These are phyloP conservation scores for Polytrichum formosum DNA, from an alignment of 225 moss, liverwort and hornwort genomes.

Conservation along the genomic window DNA sequence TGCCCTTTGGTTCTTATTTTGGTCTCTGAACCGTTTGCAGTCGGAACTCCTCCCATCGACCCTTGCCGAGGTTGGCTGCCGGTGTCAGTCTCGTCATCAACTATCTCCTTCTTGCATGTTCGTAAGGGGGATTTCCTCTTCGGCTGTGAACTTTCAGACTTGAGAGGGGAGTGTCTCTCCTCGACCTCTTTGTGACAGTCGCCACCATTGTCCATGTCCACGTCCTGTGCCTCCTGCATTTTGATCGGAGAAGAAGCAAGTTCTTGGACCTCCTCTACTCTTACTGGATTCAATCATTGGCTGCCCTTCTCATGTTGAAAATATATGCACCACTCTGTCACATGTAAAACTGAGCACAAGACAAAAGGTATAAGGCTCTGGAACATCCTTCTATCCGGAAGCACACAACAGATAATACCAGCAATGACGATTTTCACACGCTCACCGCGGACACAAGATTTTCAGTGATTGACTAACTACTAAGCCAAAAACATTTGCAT, in stretches of 20 bases:
- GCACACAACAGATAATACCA: no score
- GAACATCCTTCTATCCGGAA: no score
- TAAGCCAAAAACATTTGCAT: no score
- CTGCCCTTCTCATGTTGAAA: constrained; percentile 36
- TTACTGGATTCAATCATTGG: constrained; percentile 31
- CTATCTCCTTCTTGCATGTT: constrained; percentile 43
- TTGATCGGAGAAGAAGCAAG: constrained; percentile 21
- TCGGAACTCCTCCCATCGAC: constrained; percentile 27
- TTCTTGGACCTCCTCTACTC: constrained; percentile 14
- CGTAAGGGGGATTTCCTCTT: constrained; percentile 54
- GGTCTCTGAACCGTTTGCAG: constrained; percentile 47
- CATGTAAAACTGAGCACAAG: constrained; percentile 5
- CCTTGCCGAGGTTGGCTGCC: constrained; percentile 40
- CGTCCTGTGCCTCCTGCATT: constrained; percentile 47
- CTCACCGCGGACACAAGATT: no score
- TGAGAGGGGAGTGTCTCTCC: constrained; percentile 48
- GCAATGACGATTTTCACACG: no score
- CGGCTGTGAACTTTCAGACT: constrained; percentile 55
- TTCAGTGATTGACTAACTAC: no score
- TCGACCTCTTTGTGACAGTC: constrained; percentile 29
- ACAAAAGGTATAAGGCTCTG: neutral
- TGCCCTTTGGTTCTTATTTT: constrained; percentile 38
- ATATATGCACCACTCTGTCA: constrained; percentile 8
- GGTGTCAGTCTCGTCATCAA: constrained; percentile 40
- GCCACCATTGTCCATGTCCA: constrained; percentile 46